Evolutionary conservation across 148 eudicot genomes (phyloP).

Genomic region (Rhododendron griersonianum): DNA sequence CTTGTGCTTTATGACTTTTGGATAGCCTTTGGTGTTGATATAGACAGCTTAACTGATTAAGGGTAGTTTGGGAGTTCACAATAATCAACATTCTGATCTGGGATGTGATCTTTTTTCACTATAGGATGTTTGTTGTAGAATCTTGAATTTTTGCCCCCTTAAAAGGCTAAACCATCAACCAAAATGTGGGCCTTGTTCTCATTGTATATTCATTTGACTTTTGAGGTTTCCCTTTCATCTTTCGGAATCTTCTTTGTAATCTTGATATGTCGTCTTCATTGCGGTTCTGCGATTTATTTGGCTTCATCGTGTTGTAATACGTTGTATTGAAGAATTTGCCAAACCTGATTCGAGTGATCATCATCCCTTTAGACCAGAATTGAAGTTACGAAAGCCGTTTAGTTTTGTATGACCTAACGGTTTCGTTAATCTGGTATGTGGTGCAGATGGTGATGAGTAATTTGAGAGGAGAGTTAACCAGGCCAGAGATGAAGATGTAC

Average conservation of each 20-base stretch:
- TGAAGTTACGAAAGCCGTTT: too few species aligned
- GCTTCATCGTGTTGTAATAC: not conserved
- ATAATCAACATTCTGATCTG: not conserved
- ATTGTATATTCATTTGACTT: too few species aligned
- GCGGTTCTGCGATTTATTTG: not conserved
- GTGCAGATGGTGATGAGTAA: conserved; percentile 59
- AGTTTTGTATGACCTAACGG: not conserved
- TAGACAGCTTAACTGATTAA: not conserved
- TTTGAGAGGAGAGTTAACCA: conserved; percentile 37
- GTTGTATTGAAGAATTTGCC: too few species aligned
- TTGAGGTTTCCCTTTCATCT: too few species aligned
- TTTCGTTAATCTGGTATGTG: not conserved
- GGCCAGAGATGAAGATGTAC: conserved; percentile 15
- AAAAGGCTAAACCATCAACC: not conserved
- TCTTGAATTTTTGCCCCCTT: not conserved
- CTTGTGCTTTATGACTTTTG: not conserved
- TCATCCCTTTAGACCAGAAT: too few species aligned
- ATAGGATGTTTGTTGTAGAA: not conserved
- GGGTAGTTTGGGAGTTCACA: not conserved
- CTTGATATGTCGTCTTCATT: not conserved
- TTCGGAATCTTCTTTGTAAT: not conserved
- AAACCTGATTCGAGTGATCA: not conserved
- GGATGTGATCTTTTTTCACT: not conserved
- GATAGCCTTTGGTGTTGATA: not conserved
- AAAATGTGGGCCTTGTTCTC: not conserved